Evolutionary conservation across 2,329 filamentous ascomycete species (phyloP).

Genomic region (Colletotrichum caudatum): DNA sequence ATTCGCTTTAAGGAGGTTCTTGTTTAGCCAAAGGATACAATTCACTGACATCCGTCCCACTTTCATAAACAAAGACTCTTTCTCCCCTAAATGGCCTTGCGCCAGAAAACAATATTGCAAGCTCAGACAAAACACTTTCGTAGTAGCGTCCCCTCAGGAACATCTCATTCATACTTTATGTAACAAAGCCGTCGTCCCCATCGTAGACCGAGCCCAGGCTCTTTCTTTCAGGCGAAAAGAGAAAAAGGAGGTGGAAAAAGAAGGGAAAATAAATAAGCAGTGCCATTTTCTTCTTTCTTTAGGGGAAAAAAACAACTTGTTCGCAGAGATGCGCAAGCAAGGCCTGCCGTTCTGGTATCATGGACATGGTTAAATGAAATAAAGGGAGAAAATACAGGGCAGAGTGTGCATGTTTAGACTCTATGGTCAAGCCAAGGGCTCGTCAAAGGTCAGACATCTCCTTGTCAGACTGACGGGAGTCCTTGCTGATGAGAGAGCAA

Average conservation of each 20-base stretch:
- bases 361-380: neutral
- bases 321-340: neutral
- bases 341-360: conserved; percentile 20
- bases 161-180: neutral
- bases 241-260: too few relatives aligned
- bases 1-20: neutral
- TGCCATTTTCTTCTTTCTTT: neutral
- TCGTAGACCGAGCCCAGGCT: neutral
- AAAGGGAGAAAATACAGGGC: neutral
- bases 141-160: neutral
- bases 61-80: neutral
- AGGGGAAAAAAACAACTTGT: neutral
- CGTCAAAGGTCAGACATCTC: conserved; percentile 85
- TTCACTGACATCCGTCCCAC: neutral
- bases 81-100: neutral
- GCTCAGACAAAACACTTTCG: neutral
- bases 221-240: neutral
- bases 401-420: neutral
- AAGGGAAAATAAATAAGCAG: neutral
- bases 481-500: conserved; percentile 62
- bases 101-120: neutral
- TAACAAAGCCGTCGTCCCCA: neutral
- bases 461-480: conserved; percentile 76
- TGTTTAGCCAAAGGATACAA: neutral
- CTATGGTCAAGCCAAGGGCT: conserved; percentile 64